A percentile compares a stretch with the other conserved stretches of the same genome.
Evolutionary conservation across 2,329 filamentous ascomycete species (phyloP).

Genomic region (Aschersonia sp.): DNA sequence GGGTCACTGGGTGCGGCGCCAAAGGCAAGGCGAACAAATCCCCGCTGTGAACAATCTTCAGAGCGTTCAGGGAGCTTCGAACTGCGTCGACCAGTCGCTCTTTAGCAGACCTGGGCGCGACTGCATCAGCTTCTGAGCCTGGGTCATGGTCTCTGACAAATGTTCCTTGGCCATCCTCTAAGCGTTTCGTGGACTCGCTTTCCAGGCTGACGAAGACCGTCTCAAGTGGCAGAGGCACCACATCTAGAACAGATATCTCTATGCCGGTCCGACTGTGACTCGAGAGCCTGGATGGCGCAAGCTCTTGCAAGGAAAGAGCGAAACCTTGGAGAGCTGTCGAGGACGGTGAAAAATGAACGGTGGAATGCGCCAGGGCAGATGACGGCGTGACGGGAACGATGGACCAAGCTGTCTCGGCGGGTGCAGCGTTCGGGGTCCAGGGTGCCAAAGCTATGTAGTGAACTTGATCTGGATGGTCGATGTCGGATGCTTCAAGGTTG

Average conservation of each 20-base stretch:
- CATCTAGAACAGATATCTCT: slow-evolving; percentile 72
- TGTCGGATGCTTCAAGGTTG: slow-evolving; percentile 15
- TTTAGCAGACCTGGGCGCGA: slow-evolving; percentile 26
- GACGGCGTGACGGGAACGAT: slow-evolving; percentile 62
- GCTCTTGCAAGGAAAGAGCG: slow-evolving; percentile 54
- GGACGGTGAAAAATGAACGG: slow-evolving; percentile 62
- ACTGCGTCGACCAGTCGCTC: slow-evolving; percentile 52
- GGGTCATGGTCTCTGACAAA: slow-evolving; percentile 55
- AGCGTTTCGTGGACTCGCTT: slow-evolving; percentile 59
- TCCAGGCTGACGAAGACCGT: slow-evolving; percentile 81
- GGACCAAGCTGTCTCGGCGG: slow-evolving; percentile 63
- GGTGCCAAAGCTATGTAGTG: slow-evolving; percentile 61
- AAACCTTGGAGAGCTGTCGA: slow-evolving; percentile 69
- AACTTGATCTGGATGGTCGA: slow-evolving; percentile 23
- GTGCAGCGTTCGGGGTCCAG: slow-evolving; percentile 46
- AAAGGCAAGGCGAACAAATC: slow-evolving; percentile 69
- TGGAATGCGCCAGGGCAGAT: slow-evolving; percentile 55
- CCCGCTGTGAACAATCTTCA: slow-evolving; percentile 69
- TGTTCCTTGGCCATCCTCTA: slow-evolving; percentile 71
- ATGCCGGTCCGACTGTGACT: slow-evolving; percentile 62
- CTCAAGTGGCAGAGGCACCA: slow-evolving; percentile 65
- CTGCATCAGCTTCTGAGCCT: slow-evolving; percentile 21
- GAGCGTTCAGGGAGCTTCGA: slow-evolving; percentile 56
- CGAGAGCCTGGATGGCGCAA: slow-evolving; percentile 62
- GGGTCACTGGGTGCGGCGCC: slow-evolving; percentile 73